Conservation (phyloP, 176 grass and related monocot species). For the Bonia amplexicaulis region DNA sequence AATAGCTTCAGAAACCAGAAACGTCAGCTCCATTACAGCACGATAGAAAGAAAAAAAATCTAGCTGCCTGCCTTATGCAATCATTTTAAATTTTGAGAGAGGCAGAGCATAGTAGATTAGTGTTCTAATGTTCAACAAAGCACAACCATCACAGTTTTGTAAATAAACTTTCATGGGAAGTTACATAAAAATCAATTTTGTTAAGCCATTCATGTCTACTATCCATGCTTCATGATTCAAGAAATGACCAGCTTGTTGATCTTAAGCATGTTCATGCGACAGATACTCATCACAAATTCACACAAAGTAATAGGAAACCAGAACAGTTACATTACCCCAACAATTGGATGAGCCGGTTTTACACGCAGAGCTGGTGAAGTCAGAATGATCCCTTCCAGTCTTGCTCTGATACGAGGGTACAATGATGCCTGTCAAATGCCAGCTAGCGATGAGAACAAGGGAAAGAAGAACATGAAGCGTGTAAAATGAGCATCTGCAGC, state of each 20-base stretch:
- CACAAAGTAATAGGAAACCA: neutral
- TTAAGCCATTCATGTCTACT: neutral
- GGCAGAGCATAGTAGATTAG: neutral
- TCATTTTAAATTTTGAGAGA: neutral
- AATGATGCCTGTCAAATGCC: constrained; percentile 61
- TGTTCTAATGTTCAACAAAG: neutral
- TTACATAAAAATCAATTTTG: neutral
- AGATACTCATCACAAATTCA: neutral
- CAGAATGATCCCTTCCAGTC: constrained; percentile 83
- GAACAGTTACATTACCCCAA: constrained; percentile 63
- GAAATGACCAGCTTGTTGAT: neutral
- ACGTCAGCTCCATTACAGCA: neutral
- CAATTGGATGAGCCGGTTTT: constrained; percentile 92
- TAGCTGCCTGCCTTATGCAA: neutral
- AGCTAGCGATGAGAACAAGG: constrained; percentile 11
- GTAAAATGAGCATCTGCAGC: constrained; percentile 35
- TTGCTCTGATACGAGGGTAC: constrained; percentile 60
- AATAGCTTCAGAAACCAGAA: neutral
- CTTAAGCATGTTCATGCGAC: neutral
- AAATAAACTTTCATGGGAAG: neutral
- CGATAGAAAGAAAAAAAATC: too few relatives aligned
- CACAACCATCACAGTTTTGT: neutral
- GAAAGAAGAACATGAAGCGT: constrained; percentile 1
- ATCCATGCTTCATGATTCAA: neutral
- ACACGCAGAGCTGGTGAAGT: constrained; percentile 94